Conservation (phyloP, 164 flowering plant genomes). For the Litsea cubeba region DNA sequence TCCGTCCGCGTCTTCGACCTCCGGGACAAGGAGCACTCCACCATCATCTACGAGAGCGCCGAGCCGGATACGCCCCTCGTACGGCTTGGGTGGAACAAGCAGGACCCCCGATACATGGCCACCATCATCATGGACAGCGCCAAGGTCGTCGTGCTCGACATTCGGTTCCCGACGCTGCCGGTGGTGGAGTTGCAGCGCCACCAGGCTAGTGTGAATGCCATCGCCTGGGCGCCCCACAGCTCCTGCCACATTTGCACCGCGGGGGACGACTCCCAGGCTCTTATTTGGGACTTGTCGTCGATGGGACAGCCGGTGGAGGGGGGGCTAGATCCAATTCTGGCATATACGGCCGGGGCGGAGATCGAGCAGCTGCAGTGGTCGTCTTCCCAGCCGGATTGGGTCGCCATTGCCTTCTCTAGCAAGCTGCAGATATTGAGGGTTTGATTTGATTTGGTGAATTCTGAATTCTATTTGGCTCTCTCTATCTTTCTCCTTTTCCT, state of each 20-base stretch:
- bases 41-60: slow-evolving; percentile 86
- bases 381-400: slow-evolving; percentile 92
- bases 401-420: slow-evolving; percentile 76
- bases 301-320: slow-evolving; percentile 92
- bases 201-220: slow-evolving; percentile 80
- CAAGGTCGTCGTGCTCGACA: slow-evolving; percentile 81
- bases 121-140: slow-evolving; percentile 84
- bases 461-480: too few species aligned
- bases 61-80: slow-evolving; percentile 83
- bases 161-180: slow-evolving; percentile 75
- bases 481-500: not conserved
- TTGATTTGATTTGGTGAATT: slow-evolving; percentile 20
- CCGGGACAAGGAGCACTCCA: slow-evolving; percentile 90
- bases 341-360: slow-evolving; percentile 85
- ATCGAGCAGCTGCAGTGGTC: slow-evolving; percentile 98
- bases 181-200: slow-evolving; percentile 89
- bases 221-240: slow-evolving; percentile 96
- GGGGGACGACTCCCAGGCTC: slow-evolving; percentile 85
- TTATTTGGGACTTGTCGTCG: slow-evolving; percentile 69
- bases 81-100: slow-evolving; percentile 89
- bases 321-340: slow-evolving; percentile 82
- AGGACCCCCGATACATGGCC: slow-evolving; percentile 92
- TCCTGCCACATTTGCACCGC: slow-evolving; percentile 93
- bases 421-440: slow-evolving; percentile 95
- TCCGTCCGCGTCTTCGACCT: slow-evolving; percentile 81